These are phyloP conservation scores for Entonaema liquescens DNA, from an alignment of 495 filamentous ascomycete genomes.

Conservation along the genomic window DNA sequence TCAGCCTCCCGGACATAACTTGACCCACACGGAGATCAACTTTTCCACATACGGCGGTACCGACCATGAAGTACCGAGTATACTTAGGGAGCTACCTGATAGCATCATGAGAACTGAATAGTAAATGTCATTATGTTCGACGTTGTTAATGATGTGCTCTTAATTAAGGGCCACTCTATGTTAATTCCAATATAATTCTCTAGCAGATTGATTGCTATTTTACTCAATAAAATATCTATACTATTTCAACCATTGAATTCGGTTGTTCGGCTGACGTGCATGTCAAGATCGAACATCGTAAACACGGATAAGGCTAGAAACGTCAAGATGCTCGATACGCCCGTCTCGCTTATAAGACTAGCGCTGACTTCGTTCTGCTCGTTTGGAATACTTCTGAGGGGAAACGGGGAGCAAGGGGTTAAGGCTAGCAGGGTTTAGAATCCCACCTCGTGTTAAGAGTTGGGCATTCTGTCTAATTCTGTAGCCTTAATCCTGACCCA, in stretches of 20 bases:
- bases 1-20: not conserved
- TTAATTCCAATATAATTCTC: too few species aligned
- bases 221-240: too few species aligned
- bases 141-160: not conserved
- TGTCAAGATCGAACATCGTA: not conserved
- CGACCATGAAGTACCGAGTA: not conserved
- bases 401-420: not conserved
- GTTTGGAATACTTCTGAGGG: not conserved
- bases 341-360: not conserved
- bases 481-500: not conserved
- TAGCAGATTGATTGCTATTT: too few species aligned
- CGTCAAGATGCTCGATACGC: not conserved
- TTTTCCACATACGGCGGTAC: not conserved
- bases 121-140: not conserved
- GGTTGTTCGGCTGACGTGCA: not conserved
- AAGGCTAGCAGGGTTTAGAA: constrained; percentile 14
- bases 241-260: too few species aligned
- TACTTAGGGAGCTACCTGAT: not conserved
- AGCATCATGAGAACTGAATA: not conserved
- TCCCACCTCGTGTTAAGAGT: constrained; percentile 17
- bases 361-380: not conserved
- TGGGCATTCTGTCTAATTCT: not conserved
- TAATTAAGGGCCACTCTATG: too few species aligned
- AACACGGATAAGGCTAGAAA: not conserved
- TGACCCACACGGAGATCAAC: not conserved